Evolutionary conservation across 305 asterid genomes (phyloP).

Genomic region (Solanum hybrid): DNA sequence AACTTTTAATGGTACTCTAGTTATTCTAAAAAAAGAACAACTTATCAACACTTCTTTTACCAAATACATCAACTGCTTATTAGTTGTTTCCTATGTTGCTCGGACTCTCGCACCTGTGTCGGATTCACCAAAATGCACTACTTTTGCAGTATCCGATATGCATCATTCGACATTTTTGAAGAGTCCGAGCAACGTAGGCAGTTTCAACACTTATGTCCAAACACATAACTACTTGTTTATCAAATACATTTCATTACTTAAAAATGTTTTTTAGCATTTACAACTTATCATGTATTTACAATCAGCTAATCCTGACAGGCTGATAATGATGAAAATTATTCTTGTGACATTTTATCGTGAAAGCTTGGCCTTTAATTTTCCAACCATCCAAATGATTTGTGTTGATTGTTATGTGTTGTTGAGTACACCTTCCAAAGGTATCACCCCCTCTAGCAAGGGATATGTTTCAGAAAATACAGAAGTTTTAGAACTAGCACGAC

Average conservation of each 20-base stretch:
- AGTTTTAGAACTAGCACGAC: not conserved
- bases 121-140: not conserved
- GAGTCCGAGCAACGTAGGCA: not conserved
- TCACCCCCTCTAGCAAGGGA: not conserved
- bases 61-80: not conserved
- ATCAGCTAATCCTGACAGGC: not conserved
- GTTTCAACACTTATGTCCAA: not conserved
- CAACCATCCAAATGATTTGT: not conserved
- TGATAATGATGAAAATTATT: not conserved
- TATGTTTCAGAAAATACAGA: not conserved
- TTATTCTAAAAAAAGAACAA: not conserved
- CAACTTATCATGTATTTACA: not conserved
- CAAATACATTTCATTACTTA: not conserved
- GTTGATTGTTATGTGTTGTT: not conserved
- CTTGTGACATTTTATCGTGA: not conserved
- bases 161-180: not conserved
- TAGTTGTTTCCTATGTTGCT: not conserved
- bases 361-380: not conserved
- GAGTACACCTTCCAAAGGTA: not conserved
- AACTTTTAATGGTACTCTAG: not conserved
- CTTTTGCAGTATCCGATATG: not conserved
- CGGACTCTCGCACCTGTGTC: not conserved
- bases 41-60: not conserved
- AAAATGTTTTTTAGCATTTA: not conserved
- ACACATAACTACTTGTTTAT: not conserved